Percentiles rank a stretch among this genome's conserved stretches.
These are phyloP conservation scores for Kuraishia piskuri DNA, from an alignment of 805 yeast genomes.

Conservation along the genomic window DNA sequence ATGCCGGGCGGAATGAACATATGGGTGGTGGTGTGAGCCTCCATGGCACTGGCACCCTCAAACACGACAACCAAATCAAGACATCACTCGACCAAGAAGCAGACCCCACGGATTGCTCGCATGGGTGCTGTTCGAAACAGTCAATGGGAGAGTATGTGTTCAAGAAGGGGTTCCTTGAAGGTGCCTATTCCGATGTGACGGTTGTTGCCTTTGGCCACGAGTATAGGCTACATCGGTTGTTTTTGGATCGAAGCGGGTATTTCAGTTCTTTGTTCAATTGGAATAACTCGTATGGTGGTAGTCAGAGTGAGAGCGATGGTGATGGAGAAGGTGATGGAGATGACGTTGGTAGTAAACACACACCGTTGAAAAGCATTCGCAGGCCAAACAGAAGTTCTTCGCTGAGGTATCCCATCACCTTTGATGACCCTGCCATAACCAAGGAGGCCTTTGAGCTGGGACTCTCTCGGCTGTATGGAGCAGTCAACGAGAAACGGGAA, in stretches of 20 bases:
- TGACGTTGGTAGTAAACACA: not conserved
- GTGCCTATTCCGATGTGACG: slow-evolving; percentile 39
- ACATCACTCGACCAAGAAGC: not conserved
- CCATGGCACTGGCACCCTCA: too few species aligned
- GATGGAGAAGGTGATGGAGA: slow-evolving; percentile 1
- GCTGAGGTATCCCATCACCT: slow-evolving; percentile 19
- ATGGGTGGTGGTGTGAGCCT: too few species aligned
- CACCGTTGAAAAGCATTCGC: too few species aligned
- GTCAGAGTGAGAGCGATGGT: slow-evolving; percentile 4
- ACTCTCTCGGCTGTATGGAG: slow-evolving; percentile 38
- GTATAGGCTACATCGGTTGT: slow-evolving; percentile 36
- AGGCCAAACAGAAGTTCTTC: not conserved
- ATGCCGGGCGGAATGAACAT: too few species aligned
- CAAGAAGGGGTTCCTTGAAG: slow-evolving; percentile 32
- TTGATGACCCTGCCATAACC: slow-evolving; percentile 33
- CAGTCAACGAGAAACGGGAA: slow-evolving; percentile 22
- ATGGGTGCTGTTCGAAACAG: slow-evolving; percentile 18
- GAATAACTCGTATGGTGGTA: slow-evolving; percentile 13
- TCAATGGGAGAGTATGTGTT: slow-evolving; percentile 21
- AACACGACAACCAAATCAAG: not conserved
- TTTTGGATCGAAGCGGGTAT: slow-evolving; percentile 37
- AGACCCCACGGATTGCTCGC: slow-evolving; percentile 12
- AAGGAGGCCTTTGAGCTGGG: slow-evolving; percentile 40
- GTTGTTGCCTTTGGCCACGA: slow-evolving; percentile 35
- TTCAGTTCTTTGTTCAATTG: slow-evolving; percentile 39